Percentiles rank a stretch among this genome's conserved stretches.
Evolutionary conservation across 2,329 filamentous ascomycete species (phyloP).

Genomic region (Camillea tinctor): DNA sequence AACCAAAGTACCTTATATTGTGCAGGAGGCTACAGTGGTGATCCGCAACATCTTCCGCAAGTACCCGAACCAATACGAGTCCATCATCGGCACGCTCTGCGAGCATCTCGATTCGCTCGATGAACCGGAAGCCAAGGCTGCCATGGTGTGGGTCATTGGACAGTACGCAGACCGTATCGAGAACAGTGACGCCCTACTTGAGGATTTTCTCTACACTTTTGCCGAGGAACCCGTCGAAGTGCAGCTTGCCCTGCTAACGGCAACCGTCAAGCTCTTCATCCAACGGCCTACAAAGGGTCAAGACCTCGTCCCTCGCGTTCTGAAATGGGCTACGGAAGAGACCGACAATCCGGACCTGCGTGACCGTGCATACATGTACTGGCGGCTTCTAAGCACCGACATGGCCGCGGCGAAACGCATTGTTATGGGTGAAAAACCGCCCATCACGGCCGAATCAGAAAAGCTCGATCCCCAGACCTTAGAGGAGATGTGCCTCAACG

Average conservation of each 20-base stretch:
- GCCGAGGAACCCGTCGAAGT: slow-evolving; percentile 94
- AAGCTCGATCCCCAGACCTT: slow-evolving; percentile 87
- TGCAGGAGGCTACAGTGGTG: slow-evolving; percentile 97
- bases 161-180: slow-evolving; percentile 97
- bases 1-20: slow-evolving; percentile 98
- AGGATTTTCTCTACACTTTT: slow-evolving; percentile 94
- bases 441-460: slow-evolving; percentile 94
- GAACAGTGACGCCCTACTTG: slow-evolving; percentile 88
- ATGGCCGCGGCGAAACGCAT: slow-evolving; percentile 81
- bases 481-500: slow-evolving; percentile 95
- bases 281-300: slow-evolving; percentile 94
- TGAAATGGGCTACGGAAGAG: slow-evolving; percentile 98
- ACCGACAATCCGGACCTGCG: slow-evolving; percentile 98
- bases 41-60: slow-evolving; percentile 99
- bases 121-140: slow-evolving; percentile 95
- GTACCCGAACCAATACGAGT: slow-evolving; percentile 98
- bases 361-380: slow-evolving; percentile 98
- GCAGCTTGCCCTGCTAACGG: slow-evolving; percentile 88
- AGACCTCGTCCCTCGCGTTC: slow-evolving; percentile 85
- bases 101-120: slow-evolving; percentile 95
- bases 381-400: slow-evolving; percentile 91
- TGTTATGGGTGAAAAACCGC: slow-evolving; percentile 96
- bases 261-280: slow-evolving; percentile 97
- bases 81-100: slow-evolving; percentile 92
- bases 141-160: slow-evolving; percentile 99